These are phyloP conservation scores for Hortiboletus campestris DNA, from an alignment of 768 basidiomycete genomes.

Conservation along the genomic window DNA sequence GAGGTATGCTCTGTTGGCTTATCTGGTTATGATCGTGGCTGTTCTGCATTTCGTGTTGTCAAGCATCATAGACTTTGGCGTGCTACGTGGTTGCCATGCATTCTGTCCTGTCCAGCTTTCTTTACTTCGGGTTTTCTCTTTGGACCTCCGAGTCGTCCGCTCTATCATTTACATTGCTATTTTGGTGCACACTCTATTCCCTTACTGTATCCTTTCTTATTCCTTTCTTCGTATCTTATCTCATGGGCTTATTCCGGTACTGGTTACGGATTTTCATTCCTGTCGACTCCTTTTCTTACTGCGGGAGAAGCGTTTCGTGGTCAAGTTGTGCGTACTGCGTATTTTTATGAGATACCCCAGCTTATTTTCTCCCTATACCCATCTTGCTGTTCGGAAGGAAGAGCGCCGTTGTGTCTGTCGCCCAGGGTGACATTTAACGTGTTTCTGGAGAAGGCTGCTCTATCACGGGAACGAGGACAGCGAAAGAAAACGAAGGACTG, in stretches of 20 bases:
- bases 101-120: slow-evolving; percentile 1
- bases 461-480: not conserved
- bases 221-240: not conserved
- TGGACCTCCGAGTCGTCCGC: not conserved
- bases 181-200: slow-evolving; percentile 7
- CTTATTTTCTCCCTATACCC: slow-evolving; percentile 10
- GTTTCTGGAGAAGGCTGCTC: not conserved
- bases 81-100: slow-evolving; percentile 2
- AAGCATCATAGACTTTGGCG: slow-evolving; percentile 10
- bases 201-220: not conserved
- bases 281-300: slow-evolving; percentile 2
- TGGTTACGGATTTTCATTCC: slow-evolving; percentile 22
- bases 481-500: too few species aligned
- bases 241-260: slow-evolving; percentile 14
- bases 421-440: too few species aligned
- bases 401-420: too few species aligned
- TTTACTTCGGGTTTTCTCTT: slow-evolving; percentile 5
- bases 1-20: slow-evolving; percentile 5
- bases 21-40: slow-evolving; percentile 4
- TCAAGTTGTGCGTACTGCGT: slow-evolving; percentile 11
- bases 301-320: not conserved
- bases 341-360: slow-evolving; percentile 28
- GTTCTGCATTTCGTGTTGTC: slow-evolving; percentile 10
- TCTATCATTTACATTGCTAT: slow-evolving; percentile 17
- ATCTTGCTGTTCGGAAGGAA: not conserved